Conservation (phyloP, 257 asterid genomes). For the Rauvolfia tetraphylla region DNA sequence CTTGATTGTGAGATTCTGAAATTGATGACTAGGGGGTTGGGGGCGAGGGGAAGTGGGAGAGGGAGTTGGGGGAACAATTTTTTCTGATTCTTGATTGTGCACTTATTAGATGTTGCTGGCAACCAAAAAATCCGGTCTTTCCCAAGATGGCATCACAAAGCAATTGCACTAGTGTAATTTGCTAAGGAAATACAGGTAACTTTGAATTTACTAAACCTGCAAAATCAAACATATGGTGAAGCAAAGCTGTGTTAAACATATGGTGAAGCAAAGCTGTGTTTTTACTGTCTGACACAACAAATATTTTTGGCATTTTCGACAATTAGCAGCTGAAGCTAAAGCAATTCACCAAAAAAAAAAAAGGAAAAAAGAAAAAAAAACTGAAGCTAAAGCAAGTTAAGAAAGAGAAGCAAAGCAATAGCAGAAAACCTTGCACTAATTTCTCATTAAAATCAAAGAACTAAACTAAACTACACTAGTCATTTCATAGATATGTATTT, state of each 20-base stretch:
- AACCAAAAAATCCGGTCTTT: neutral
- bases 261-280: neutral
- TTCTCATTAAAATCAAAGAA: slow-evolving; percentile 23
- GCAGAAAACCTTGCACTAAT: slow-evolving; percentile 14
- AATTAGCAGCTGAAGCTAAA: neutral
- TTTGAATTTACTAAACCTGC: neutral
- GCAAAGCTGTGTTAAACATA: too few species aligned
- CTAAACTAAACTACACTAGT: slow-evolving; percentile 16
- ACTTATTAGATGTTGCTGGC: too few species aligned
- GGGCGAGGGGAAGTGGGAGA: neutral
- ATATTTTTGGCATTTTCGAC: neutral
- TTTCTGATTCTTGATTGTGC: neutral
- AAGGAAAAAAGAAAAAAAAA: too few species aligned
- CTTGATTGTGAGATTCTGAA: slow-evolving; percentile 9
- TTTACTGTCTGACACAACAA: neutral
- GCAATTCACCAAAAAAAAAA: too few species aligned
- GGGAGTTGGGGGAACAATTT: neutral
- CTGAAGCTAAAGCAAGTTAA: neutral
- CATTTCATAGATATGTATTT: slow-evolving; percentile 21
- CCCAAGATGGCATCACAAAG: neutral
- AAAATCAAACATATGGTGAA: neutral
- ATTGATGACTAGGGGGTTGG: neutral
- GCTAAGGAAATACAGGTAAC: neutral
- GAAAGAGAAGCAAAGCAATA: slow-evolving; percentile 9
- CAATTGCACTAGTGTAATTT: neutral